Evolutionary conservation across 106 monocot species (phyloP).

Genomic region (Ottelia alismoides): DNA sequence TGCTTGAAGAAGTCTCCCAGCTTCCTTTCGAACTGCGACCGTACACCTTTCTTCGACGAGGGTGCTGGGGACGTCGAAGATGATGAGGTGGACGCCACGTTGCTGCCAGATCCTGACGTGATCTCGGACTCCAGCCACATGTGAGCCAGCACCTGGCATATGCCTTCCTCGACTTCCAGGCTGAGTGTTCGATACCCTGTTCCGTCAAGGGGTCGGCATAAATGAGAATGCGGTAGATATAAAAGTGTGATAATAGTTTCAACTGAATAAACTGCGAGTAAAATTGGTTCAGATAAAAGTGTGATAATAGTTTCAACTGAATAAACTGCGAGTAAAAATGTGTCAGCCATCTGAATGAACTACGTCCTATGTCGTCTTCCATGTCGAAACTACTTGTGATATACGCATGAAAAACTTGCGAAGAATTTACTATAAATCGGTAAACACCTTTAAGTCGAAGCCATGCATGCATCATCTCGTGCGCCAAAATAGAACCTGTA

Average conservation of each 20-base stretch:
- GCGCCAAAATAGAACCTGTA: constrained; percentile 81
- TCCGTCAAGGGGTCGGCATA: not conserved
- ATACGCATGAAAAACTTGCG: no score
- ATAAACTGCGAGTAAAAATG: no score
- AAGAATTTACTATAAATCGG: not conserved
- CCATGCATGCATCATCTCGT: constrained; percentile 99
- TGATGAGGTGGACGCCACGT: constrained; percentile 28
- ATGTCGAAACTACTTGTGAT: no score
- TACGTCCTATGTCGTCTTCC: no score
- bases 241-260: no score
- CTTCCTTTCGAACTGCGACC: constrained; percentile 51
- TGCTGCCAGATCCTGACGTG: constrained; percentile 26
- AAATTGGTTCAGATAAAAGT: no score
- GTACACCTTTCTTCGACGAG: constrained; percentile 28
- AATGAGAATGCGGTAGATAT: not conserved
- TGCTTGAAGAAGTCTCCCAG: constrained; percentile 59
- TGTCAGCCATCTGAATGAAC: no score
- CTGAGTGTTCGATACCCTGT: constrained; percentile 38
- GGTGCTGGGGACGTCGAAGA: constrained; percentile 13
- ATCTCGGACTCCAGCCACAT: constrained; percentile 77
- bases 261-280: no score
- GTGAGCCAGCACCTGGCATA: constrained; percentile 58
- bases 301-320: no score
- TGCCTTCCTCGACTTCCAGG: constrained; percentile 55
- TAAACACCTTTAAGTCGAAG: constrained; percentile 74